These are phyloP conservation scores for Prototheca wickerhamii DNA, from an alignment of 163 green algal species.

Conservation along the genomic window DNA sequence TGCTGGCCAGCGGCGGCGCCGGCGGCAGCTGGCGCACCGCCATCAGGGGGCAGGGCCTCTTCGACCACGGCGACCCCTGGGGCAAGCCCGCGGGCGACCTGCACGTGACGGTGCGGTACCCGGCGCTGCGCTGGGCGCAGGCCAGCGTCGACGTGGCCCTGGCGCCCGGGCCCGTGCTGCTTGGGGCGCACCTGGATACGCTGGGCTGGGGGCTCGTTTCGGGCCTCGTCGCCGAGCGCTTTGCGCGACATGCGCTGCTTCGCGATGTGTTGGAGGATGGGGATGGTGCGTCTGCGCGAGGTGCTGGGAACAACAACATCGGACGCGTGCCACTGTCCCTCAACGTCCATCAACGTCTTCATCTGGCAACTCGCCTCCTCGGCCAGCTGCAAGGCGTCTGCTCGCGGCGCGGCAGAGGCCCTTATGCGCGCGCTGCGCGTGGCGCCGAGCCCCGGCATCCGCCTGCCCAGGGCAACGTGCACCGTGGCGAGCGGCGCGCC, in stretches of 20 bases:
- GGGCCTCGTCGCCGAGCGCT: neutral
- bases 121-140: slow-evolving; percentile 7
- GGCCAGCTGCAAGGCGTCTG: too few species aligned
- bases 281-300: neutral
- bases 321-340: too few species aligned
- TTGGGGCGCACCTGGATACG: neutral
- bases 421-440: too few species aligned
- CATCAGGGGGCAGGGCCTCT: slow-evolving; percentile 20
- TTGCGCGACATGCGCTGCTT: neutral
- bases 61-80: slow-evolving; percentile 22
- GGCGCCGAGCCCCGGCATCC: too few species aligned
- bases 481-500: too few species aligned
- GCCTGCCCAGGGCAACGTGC: too few species aligned
- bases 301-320: neutral
- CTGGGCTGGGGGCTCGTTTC: too few species aligned
- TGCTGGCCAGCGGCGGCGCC: slow-evolving; percentile 7
- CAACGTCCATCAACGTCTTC: too few species aligned
- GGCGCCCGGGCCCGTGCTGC: slow-evolving; percentile 1
- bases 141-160: neutral
- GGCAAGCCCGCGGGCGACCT: slow-evolving; percentile 18
- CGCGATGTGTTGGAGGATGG: neutral
- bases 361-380: too few species aligned
- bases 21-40: slow-evolving; percentile 14
- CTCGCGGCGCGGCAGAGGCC: too few species aligned
- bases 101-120: slow-evolving; percentile 17